These are phyloP conservation scores for Epichloe gansuensis DNA, from an alignment of 2,329 filamentous ascomycete genomes.

Conservation along the genomic window DNA sequence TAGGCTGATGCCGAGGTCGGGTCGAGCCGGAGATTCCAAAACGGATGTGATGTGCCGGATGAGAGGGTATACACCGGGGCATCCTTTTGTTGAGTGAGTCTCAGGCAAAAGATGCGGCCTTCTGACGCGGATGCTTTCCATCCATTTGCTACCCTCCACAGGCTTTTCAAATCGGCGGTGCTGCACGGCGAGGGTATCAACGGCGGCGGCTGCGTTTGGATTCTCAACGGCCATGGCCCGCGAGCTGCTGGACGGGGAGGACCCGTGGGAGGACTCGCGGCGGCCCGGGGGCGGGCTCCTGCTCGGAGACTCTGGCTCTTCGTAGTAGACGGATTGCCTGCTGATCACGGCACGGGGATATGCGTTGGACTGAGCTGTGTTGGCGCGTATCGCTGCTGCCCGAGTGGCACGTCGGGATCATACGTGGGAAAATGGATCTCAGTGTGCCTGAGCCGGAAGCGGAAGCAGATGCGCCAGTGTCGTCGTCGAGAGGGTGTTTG, in stretches of 20 bases:
- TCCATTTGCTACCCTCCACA: constrained; percentile 60
- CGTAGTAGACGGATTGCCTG: constrained; percentile 43
- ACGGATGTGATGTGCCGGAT: constrained; percentile 43
- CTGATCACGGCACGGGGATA: constrained; percentile 53
- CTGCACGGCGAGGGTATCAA: constrained; percentile 38
- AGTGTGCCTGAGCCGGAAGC: constrained; percentile 28
- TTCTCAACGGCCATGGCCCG: constrained; percentile 17
- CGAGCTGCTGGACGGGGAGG: constrained; percentile 12
- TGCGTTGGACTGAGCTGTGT: constrained; percentile 51
- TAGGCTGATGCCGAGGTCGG: constrained; percentile 52
- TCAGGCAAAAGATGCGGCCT: constrained; percentile 47
- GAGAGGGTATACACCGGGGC: constrained; percentile 56
- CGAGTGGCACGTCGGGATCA: constrained; percentile 52
- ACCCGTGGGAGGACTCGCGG: constrained; percentile 8
- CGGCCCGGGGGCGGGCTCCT: not conserved
- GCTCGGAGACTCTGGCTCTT: constrained; percentile 9
- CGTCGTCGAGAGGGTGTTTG: constrained; percentile 35
- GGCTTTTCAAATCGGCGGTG: constrained; percentile 48
- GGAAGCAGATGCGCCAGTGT: constrained; percentile 17
- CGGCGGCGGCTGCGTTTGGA: constrained; percentile 27
- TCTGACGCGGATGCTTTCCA: constrained; percentile 51
- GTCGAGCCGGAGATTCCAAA: constrained; percentile 54
- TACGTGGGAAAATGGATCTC: constrained; percentile 65
- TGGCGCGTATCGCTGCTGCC: constrained; percentile 59
- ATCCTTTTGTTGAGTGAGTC: constrained; percentile 42